Evolutionary conservation across 2,329 filamentous ascomycete genomes (phyloP).

Genomic region (Xylaria multiplex): DNA sequence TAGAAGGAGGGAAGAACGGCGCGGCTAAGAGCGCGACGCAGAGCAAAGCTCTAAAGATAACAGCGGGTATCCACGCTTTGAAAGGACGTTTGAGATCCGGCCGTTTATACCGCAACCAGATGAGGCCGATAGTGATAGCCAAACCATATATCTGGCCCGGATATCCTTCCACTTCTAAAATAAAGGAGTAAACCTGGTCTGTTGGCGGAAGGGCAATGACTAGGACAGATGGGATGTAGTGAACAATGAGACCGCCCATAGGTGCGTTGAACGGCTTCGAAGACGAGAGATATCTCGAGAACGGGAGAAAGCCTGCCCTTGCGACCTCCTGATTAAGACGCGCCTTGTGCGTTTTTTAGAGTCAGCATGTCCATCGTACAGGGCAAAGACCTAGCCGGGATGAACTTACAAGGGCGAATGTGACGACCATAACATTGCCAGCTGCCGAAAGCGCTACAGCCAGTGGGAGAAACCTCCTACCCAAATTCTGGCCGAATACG

Average conservation of each 20-base stretch:
- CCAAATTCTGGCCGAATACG: constrained; percentile 68
- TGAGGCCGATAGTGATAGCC: constrained; percentile 65
- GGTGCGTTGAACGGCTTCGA: constrained; percentile 74
- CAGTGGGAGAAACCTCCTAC: constrained; percentile 67
- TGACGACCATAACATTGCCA: constrained; percentile 79
- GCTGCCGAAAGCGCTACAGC: constrained; percentile 73
- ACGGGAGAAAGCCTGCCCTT: constrained; percentile 75
- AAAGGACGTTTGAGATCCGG: constrained; percentile 72
- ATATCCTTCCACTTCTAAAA: constrained; percentile 77
- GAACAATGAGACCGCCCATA: constrained; percentile 72
- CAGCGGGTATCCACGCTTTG: constrained; percentile 70
- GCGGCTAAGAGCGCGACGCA: constrained; percentile 66
- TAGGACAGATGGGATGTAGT: constrained; percentile 74
- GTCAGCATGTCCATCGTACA: constrained; percentile 11
- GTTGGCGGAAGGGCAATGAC: constrained; percentile 74
- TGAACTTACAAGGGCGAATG: constrained; percentile 69
- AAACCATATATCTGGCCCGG: constrained; percentile 70
- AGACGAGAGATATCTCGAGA: constrained; percentile 67
- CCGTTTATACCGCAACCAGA: constrained; percentile 68
- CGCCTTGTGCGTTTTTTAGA: constrained; percentile 53
- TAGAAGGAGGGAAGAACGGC: constrained; percentile 68
- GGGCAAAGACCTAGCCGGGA: background rate
- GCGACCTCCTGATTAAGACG: constrained; percentile 78
- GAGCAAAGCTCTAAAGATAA: constrained; percentile 64
- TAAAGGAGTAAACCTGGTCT: constrained; percentile 75